phyloP scores from a whole-genome alignment of 1,284 basidiomycete species.

The Ustilago cynodontis region DNA sequence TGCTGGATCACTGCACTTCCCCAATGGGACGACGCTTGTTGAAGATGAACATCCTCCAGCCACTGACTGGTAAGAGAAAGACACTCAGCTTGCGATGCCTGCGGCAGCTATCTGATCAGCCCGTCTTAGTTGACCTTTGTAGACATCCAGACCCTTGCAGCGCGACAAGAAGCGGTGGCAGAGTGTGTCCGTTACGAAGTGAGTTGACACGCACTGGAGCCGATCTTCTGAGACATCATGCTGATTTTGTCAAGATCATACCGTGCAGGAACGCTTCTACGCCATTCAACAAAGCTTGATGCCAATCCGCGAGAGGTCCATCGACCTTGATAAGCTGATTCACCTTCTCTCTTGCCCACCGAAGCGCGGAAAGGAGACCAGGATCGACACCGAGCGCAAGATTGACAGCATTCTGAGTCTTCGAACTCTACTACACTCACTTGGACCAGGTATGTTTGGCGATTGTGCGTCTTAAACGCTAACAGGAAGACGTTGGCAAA shows the following conservation, averaged over 20 bases:
- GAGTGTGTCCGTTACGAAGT: constrained; percentile 80
- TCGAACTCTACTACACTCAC: constrained; percentile 75
- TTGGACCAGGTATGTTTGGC: constrained; percentile 27
- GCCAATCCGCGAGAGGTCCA: constrained; percentile 74
- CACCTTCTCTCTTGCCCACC: constrained; percentile 25
- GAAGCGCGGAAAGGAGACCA: constrained; percentile 21
- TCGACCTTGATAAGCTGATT: constrained; percentile 91
- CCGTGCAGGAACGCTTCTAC: constrained; percentile 75
- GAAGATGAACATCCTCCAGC: constrained; percentile 84
- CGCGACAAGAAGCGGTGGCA: constrained; percentile 75
- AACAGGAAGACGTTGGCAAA: background rate
- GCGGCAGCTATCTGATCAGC: background rate
- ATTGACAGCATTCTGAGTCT: constrained; percentile 81
- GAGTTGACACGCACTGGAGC: background rate
- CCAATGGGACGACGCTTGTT: constrained; percentile 86
- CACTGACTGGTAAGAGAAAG: constrained; percentile 75
- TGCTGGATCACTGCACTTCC: constrained; percentile 84
- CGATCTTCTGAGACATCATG: background rate
- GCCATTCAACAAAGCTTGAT: constrained; percentile 79
- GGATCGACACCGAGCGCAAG: constrained; percentile 77
- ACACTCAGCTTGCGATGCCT: background rate
- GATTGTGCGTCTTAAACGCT: background rate
- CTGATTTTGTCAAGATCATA: background rate
- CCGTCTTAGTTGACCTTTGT: constrained; percentile 7
- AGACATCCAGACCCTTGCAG: constrained; percentile 79